These are phyloP conservation scores for Dipsacomyces acuminosporus DNA, from an alignment of 371 early-diverging fungal species.

Conservation along the genomic window DNA sequence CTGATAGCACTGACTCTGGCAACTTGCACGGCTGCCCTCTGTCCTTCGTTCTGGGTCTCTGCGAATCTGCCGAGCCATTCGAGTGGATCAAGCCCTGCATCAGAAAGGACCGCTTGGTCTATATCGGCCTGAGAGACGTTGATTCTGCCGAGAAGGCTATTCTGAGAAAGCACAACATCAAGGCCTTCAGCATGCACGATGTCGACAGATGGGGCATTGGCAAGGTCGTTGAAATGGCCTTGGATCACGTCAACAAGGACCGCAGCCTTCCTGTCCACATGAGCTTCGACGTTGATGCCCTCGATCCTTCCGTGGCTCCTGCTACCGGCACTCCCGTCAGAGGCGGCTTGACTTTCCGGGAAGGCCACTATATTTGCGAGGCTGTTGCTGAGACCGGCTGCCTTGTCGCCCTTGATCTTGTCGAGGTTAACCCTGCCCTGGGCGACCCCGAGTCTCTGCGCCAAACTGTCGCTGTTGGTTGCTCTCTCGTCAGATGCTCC, in stretches of 20 bases:
- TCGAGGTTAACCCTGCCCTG: constrained; percentile 92
- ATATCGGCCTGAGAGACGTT: constrained; percentile 95
- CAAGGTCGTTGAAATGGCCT: constrained; percentile 89
- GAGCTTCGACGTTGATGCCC: constrained; percentile 92
- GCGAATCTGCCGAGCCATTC: constrained; percentile 59
- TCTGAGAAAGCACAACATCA: constrained; percentile 70
- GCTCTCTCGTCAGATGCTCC: constrained; percentile 75
- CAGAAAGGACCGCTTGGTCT: constrained; percentile 72
- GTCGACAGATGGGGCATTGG: constrained; percentile 94
- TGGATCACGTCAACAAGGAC: constrained; percentile 83
- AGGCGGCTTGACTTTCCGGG: constrained; percentile 90
- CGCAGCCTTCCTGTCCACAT: constrained; percentile 82
- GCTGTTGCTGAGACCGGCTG: constrained; percentile 81
- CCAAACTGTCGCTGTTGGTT: constrained; percentile 85
- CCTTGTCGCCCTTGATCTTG: constrained; percentile 87
- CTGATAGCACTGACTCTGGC: constrained; percentile 80
- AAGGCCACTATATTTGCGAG: constrained; percentile 90
- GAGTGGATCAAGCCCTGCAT: constrained; percentile 81
- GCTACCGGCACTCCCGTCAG: constrained; percentile 95
- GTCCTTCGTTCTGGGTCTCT: constrained; percentile 84
- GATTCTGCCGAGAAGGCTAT: constrained; percentile 84
- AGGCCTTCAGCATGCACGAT: constrained; percentile 94
- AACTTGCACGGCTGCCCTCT: constrained; percentile 96
- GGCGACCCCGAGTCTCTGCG: constrained; percentile 64
- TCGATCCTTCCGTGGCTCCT: constrained; percentile 92